Base-by-base conservation (phyloP, 495 filamentous ascomycete species). In the Neurospora sp. region DNA sequence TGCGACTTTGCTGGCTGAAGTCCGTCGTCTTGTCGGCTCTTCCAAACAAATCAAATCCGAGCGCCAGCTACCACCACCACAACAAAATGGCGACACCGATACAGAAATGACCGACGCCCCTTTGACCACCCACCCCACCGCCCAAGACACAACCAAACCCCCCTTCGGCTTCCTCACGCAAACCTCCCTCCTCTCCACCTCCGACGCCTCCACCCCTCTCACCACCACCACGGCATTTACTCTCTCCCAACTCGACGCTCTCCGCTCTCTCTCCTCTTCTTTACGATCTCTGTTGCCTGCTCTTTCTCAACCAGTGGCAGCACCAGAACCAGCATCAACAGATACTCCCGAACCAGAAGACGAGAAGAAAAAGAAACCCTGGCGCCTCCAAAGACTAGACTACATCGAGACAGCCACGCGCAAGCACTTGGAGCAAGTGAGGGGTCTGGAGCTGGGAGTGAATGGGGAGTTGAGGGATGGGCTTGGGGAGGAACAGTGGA, bases 341-440 rank as follows among this genome's bases (percentile, higher is more conserved):
- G 31, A 31, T 31, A 2, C 31, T 31, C 31, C 31, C 31, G 31
- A 31, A 31, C 31, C 38, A 35, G 39, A 72, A 12, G 78, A 76
- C 18, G 85, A 44, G 2, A 71, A 72, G 77, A 38, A 76, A 73
- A 78, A 72, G 73, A 86, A 83, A 80, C 84, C 75, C 71, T 88
- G 80, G 86, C 78, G 80, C 83, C 87, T 83, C 83, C 82, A 93
- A 77, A 82, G 93, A 74, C 83, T 89, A 70, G 88, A 91, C 75
- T 96, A 96, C 81, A 90, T 96, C 66, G 93, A 96, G 82, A 85
- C 86, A 72, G 88, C 93, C 73, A 85, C 88, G 27, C 79, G 86
- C 40, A 82, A 83, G 69, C 88, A 90, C 80, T 79, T 90, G 62
- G 86, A 89, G 81, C 82, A 79, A 16, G 83, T 84, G 35, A 77